Conservation (phyloP, 495 filamentous ascomycete genomes). For the Penicillium subrubescens region DNA sequence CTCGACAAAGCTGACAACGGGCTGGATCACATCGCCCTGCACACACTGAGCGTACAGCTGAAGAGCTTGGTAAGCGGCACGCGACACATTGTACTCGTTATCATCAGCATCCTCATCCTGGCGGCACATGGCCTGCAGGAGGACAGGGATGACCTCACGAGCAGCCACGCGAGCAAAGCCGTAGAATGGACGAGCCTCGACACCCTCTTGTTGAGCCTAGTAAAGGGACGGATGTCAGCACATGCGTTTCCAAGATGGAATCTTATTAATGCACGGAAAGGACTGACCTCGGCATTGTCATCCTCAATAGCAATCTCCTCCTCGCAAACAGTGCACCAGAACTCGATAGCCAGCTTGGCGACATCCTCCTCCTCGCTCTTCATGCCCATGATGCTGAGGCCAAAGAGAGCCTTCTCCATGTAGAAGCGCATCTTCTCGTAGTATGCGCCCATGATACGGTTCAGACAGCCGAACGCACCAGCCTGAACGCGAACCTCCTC, state of each 20-base stretch:
- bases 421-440: constrained; percentile 99
- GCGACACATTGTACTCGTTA: constrained; percentile 95
- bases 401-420: constrained; percentile 99
- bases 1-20: constrained; percentile 89
- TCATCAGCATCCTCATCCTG: constrained; percentile 97
- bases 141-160: constrained; percentile 87
- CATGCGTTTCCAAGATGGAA: not conserved
- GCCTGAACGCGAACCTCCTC: constrained; percentile 87
- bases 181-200: constrained; percentile 82
- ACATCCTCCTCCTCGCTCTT: constrained; percentile 97
- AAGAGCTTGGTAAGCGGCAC: constrained; percentile 94
- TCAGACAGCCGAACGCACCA: constrained; percentile 93
- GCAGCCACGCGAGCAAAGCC: constrained; percentile 90
- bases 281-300: constrained; percentile 80
- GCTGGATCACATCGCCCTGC: constrained; percentile 72
- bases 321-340: constrained; percentile 99
- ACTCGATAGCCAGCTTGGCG: constrained; percentile 95
- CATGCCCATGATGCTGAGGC: constrained; percentile 98
- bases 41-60: constrained; percentile 94
- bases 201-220: constrained; percentile 66
- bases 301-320: constrained; percentile 97
- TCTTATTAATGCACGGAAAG: not conserved
- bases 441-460: constrained; percentile 96
- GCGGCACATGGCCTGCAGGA: constrained; percentile 85
- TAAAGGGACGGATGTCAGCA: constrained; percentile 7